A percentile compares a stretch with the other conserved stretches of the same genome.
Evolutionary conservation across 2,329 filamentous ascomycete species (phyloP).

Genomic region (Curvularia lunata): DNA sequence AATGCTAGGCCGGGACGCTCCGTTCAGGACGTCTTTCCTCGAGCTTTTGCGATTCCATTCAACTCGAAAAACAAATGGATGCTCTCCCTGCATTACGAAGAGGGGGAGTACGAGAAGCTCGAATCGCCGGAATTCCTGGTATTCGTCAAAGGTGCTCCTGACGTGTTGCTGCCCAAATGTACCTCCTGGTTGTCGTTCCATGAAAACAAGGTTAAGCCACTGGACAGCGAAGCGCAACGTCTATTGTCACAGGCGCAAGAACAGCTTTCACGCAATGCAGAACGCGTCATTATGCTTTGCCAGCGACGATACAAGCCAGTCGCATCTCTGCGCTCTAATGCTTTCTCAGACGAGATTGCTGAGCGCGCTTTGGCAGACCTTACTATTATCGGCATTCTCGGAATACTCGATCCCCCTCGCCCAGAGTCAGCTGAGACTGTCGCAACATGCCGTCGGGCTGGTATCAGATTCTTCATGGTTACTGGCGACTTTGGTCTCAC

Average conservation of each 20-base stretch:
- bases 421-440: neutral
- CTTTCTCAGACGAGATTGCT: neutral
- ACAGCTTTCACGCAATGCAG: conserved; percentile 1
- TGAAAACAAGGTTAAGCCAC: neutral
- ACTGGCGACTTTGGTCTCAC: conserved; percentile 4
- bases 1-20: neutral
- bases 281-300: conserved; percentile 2
- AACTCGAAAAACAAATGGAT: conserved; percentile 4
- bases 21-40: neutral
- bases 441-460: conserved; percentile 2
- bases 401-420: conserved; percentile 1
- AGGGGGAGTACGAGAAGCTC: neutral
- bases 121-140: neutral
- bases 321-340: conserved; percentile 1
- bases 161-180: neutral
- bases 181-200: conserved; percentile 3
- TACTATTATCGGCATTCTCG: conserved; percentile 1
- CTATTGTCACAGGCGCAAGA: conserved; percentile 2
- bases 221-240: neutral
- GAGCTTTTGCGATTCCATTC: conserved; percentile 1
- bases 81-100: neutral
- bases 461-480: conserved; percentile 4
- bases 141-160: neutral
- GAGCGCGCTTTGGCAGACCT: neutral
- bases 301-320: neutral